Base-by-base conservation (phyloP, 1,284 basidiomycete species). In the Golubevia pallescens region DNA sequence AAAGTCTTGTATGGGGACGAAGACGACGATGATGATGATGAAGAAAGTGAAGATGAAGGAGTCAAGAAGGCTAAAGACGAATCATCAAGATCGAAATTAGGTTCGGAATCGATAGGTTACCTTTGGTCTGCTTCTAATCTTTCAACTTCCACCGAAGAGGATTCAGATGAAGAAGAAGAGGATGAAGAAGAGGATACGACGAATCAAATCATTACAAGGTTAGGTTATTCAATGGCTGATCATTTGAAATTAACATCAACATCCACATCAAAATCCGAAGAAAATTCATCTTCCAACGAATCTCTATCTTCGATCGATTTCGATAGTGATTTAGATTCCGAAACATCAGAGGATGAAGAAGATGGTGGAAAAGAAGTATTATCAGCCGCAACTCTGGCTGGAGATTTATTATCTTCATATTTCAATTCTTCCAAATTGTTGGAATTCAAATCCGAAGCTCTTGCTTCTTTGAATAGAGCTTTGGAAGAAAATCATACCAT, bases 401-500 rank as follows among this genome's bases (percentile, higher is more conserved):
- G 19, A 13, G 20, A 3, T 20, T 42, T 23, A 52, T 56, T 23
- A 59, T n/a, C 32, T 28, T 54, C 66, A 13, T 60, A 62, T 14
- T 48, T 53, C n/a, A 59, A 54, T 6, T 32, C 57, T 48, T 57
- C 65, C 7, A 32, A 61, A 7, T 66, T 78, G 21, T 34, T 61
- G 61, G 82, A 85, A 51, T 85, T 85, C 71, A 67, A 67, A 7
- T 48, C 64, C 32, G 82, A 85, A 70, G 82, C 82, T 2, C 63
- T 57, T 2, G 80, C 80, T 3, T 81, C 78, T 14, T 66, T 84
- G 1, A 69, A 73, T 56, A 75, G 82, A 16, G 81, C 82, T 5
- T 78, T 83, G 48, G 79, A 78, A 56, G 82, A 84, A 65, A 71
- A 73, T 34, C 82, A 84, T 67, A 80, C 79, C 1, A 70, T 78